Evolutionary conservation across 495 filamentous ascomycete species (phyloP).

Genomic region (Elaphomyces granulatus): DNA sequence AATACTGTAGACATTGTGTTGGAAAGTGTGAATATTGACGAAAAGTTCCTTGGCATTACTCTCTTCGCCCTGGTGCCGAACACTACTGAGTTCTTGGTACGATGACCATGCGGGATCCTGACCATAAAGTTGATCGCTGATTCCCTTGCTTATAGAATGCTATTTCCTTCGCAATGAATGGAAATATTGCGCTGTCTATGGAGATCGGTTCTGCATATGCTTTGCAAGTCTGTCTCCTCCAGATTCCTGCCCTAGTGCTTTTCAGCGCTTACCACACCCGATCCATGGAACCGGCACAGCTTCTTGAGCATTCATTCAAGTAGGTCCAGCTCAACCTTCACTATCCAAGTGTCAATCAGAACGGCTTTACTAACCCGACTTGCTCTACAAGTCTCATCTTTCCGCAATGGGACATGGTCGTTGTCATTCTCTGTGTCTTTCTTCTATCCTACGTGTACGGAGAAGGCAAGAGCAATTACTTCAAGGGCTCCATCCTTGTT

Average conservation of each 20-base stretch:
- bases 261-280: constrained; percentile 58
- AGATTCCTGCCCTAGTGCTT: constrained; percentile 84
- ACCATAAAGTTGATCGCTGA: neutral
- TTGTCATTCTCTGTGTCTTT: constrained; percentile 95
- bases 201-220: constrained; percentile 98
- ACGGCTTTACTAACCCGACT: constrained; percentile 5
- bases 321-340: constrained; percentile 17
- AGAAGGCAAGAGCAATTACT: constrained; percentile 71
- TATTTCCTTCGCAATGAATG: constrained; percentile 99
- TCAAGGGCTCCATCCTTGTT: constrained; percentile 80
- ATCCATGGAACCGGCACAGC: constrained; percentile 38
- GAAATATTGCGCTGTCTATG: constrained; percentile 98
- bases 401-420: constrained; percentile 98
- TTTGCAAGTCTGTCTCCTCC: constrained; percentile 91
- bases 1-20: constrained; percentile 92
- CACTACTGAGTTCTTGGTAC: constrained; percentile 92
- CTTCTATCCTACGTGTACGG: constrained; percentile 95
- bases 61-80: constrained; percentile 95
- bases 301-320: constrained; percentile 69
- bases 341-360: neutral
- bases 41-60: constrained; percentile 96
- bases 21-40: constrained; percentile 77
- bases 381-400: constrained; percentile 60
- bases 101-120: constrained; percentile 11
- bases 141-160: constrained; percentile 58